Percentiles rank a stretch among this genome's conserved stretches.
Evolutionary conservation across 345 rosid species (phyloP).

Genomic region (Salix caprea): DNA sequence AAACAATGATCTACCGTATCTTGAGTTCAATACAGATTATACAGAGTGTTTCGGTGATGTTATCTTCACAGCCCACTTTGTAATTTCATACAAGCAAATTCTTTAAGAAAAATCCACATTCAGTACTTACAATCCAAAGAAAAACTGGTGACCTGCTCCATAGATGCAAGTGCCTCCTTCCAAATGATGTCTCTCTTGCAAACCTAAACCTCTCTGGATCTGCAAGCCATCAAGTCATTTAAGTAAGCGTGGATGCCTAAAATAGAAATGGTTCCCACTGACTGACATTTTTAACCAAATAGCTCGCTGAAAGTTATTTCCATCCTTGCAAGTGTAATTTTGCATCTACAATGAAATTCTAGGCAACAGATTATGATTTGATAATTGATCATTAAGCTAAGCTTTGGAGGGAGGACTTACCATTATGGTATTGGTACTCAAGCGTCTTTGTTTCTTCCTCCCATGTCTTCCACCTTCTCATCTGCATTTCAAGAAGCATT

Average conservation of each 20-base stretch:
- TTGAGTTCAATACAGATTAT: not conserved
- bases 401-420: constrained; percentile 26
- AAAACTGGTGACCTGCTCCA: constrained; percentile 59
- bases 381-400: not conserved
- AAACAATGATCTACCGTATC: not conserved
- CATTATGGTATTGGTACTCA: constrained; percentile 75
- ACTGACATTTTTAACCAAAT: not conserved
- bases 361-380: not conserved
- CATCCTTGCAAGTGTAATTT: not conserved
- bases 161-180: constrained; percentile 65
- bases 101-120: not conserved
- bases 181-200: constrained; percentile 95
- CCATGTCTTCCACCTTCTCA: constrained; percentile 89
- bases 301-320: not conserved
- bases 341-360: not conserved
- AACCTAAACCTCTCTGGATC: constrained; percentile 95
- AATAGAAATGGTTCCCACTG: not conserved
- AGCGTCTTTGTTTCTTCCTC: constrained; percentile 74
- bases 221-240: constrained; percentile 12
- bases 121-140: constrained; percentile 59
- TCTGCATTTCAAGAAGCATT: constrained; percentile 41
- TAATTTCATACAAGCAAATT: not conserved
- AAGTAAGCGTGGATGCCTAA: not conserved
- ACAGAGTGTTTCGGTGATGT: not conserved
- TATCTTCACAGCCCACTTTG: too few species aligned